These are phyloP conservation scores for Echeveria elegans DNA, from an alignment of 164 flowering plant genomes.

Conservation along the genomic window DNA sequence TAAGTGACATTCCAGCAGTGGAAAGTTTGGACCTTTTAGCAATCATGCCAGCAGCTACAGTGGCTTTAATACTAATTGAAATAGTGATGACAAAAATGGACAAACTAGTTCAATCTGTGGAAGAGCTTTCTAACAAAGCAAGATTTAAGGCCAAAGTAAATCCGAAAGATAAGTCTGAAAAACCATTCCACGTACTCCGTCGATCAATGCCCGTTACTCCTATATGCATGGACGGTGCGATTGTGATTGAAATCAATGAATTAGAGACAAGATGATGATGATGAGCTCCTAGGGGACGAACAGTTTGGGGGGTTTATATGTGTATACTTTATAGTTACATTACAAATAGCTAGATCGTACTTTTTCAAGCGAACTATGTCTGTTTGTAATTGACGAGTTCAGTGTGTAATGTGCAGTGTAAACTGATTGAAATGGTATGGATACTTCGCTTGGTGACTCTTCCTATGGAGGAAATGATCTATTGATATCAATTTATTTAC, in stretches of 20 bases:
- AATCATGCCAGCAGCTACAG: conserved; percentile 28
- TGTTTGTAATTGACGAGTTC: no score
- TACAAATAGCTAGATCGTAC: neutral
- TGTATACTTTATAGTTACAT: no score
- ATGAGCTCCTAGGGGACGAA: neutral
- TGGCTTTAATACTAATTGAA: conserved; percentile 29
- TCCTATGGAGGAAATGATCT: no score
- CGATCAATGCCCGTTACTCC: conserved; percentile 9
- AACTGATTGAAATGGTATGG: no score
- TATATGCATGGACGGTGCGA: neutral
- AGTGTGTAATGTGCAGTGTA: no score
- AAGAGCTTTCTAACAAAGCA: conserved; percentile 29
- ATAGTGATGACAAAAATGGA: conserved; percentile 26
- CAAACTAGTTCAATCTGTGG: conserved; percentile 19
- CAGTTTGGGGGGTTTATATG: no score
- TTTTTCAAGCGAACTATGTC: neutral
- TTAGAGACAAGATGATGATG: neutral
- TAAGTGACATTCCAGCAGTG: conserved; percentile 14
- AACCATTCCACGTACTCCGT: conserved; percentile 16
- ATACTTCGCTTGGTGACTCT: no score
- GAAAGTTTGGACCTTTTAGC: conserved; percentile 19
- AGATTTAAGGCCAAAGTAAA: conserved; percentile 23
- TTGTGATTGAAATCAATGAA: neutral
- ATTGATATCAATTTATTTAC: no score
- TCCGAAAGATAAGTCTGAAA: conserved; percentile 21